phyloP scores from a whole-genome alignment of 2,329 filamentous ascomycete genomes.

The Albifimbria verrucaria region DNA sequence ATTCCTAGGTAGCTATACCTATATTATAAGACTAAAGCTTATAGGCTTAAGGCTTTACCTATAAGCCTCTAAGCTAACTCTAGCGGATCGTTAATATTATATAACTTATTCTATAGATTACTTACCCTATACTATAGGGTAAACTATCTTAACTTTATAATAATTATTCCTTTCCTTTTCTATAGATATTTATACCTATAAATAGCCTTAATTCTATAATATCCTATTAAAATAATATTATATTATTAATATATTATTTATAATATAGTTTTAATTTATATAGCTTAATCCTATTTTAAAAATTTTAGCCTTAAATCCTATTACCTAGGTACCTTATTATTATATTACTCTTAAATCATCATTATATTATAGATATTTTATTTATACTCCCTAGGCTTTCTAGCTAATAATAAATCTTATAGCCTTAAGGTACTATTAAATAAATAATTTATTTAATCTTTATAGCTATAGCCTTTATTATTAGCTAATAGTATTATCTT shows the following conservation, averaged over 20 bases:
- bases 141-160: background rate
- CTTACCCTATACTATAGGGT: background rate
- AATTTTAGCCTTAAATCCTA: slow-evolving; percentile 9
- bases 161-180: background rate
- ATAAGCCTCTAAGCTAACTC: no score
- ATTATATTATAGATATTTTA: slow-evolving; percentile 14
- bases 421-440: background rate
- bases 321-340: slow-evolving; percentile 1
- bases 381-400: slow-evolving; percentile 1
- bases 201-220: background rate
- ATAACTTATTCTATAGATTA: background rate
- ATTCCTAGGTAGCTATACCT: no score
- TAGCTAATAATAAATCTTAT: slow-evolving; percentile 1
- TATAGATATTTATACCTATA: background rate
- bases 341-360: slow-evolving; percentile 9
- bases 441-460: background rate
- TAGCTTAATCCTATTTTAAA: slow-evolving; percentile 8
- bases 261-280: slow-evolving; percentile 10
- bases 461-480: no score
- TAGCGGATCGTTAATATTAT: background rate
- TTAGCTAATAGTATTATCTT: no score
- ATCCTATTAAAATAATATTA: background rate
- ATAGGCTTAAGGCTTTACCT: no score
- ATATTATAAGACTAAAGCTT: no score
- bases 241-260: slow-evolving; percentile 4